A percentile compares a stretch with the other conserved stretches of the same genome.
These are phyloP conservation scores for Pythium aquatile DNA, from an alignment of 352 stramenopile species.

Conservation along the genomic window DNA sequence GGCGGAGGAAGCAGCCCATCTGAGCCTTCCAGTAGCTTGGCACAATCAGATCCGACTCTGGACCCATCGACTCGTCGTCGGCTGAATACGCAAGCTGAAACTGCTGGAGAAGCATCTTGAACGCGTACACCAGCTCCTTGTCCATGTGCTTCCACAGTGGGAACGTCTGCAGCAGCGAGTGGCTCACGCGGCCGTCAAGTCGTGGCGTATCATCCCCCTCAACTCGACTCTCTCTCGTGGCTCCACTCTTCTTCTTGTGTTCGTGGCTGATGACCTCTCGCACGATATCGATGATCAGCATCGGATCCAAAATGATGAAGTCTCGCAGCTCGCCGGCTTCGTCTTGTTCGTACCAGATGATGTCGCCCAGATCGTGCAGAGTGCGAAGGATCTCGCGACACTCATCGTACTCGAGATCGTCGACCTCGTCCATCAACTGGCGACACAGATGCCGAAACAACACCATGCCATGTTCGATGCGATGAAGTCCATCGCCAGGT, in stretches of 20 bases:
- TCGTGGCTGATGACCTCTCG: neutral
- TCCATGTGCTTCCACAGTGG: conserved; percentile 24
- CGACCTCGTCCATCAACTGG: conserved; percentile 6
- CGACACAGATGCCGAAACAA: neutral
- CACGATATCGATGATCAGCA: conserved; percentile 26
- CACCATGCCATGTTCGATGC: conserved; percentile 8
- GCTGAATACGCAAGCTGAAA: conserved; percentile 24
- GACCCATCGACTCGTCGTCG: conserved; percentile 15
- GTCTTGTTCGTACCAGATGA: conserved; percentile 22
- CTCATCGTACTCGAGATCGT: conserved; percentile 9
- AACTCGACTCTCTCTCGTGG: too few relatives aligned
- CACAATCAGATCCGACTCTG: conserved; percentile 24
- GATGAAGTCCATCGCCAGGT: neutral
- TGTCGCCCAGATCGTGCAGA: conserved; percentile 19
- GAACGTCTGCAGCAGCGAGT: neutral
- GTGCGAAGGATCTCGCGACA: conserved; percentile 3
- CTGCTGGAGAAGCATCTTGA: conserved; percentile 30
- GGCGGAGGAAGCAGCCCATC: neutral
- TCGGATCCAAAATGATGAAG: conserved; percentile 15
- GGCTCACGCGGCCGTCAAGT: neutral
- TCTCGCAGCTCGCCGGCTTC: neutral
- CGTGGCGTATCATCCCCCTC: neutral
- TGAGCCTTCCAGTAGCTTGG: conserved; percentile 7
- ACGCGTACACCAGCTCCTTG: conserved; percentile 19
- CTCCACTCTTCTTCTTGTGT: neutral